Conservation (phyloP, 148 eudicot species). For the Oxyria digyna region DNA sequence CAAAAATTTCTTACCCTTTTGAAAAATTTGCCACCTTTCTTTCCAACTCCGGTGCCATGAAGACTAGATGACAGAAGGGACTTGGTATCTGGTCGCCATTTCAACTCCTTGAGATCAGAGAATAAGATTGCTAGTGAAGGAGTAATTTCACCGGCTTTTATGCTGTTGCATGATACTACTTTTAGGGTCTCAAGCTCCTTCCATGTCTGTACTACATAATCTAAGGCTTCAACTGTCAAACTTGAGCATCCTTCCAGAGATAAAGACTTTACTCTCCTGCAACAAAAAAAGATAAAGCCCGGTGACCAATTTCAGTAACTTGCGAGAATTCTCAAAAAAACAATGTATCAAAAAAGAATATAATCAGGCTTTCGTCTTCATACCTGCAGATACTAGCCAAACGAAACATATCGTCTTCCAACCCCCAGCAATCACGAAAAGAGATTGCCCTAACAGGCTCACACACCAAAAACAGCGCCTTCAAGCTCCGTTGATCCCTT, state of each 20-base stretch:
- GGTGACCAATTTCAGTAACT: constrained; percentile 3
- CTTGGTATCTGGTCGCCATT: constrained; percentile 87
- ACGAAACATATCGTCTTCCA: constrained; percentile 51
- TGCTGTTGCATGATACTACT: constrained; percentile 80
- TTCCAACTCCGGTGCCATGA: constrained; percentile 67
- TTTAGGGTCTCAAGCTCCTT: constrained; percentile 56
- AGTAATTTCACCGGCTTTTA: constrained; percentile 70
- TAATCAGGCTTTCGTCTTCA: neutral
- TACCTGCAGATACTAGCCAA: constrained; percentile 72
- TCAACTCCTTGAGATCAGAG: constrained; percentile 71
- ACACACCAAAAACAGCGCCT: constrained; percentile 71
- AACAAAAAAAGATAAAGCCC: constrained; percentile 3
- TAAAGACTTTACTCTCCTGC: constrained; percentile 57
- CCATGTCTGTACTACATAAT: constrained; percentile 68
- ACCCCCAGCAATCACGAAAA: constrained; percentile 85
- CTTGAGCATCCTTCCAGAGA: constrained; percentile 87
- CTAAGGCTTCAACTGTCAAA: constrained; percentile 67
- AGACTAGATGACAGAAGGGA: constrained; percentile 66
- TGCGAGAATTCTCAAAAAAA: neutral
- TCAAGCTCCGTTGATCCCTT: constrained; percentile 45
- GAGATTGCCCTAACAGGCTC: constrained; percentile 49
- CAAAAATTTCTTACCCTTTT: constrained; percentile 27
- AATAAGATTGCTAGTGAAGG: constrained; percentile 66
- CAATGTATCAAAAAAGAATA: constrained; percentile 2
- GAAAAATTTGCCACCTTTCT: constrained; percentile 80